Conservation (phyloP, 108 stramenopile species). For the Cyclostephanos invisitatus region DNA sequence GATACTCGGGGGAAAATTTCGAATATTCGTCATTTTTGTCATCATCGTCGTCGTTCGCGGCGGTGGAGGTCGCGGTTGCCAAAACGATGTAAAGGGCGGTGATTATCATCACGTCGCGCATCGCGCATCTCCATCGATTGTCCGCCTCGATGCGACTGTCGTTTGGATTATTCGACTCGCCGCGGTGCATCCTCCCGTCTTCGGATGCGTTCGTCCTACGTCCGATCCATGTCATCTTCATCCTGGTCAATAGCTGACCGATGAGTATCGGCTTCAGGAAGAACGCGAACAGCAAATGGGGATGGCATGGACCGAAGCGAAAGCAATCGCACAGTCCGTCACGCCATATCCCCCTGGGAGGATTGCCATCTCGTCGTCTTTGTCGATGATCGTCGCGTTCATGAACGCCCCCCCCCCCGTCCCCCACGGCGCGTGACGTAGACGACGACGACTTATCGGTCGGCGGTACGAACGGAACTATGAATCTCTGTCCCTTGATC, state of each 20-base stretch:
- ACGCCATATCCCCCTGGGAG: conserved; percentile 55
- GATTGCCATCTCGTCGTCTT: conserved; percentile 13
- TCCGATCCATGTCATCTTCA: conserved; percentile 62
- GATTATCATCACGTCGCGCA: conserved; percentile 25
- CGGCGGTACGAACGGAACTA: conserved; percentile 29
- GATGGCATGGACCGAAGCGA: conserved; percentile 48
- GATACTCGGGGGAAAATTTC: too few species aligned
- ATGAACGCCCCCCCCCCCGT: neutral
- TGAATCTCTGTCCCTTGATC: conserved; percentile 45
- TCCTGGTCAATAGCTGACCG: conserved; percentile 48
- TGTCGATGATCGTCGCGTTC: neutral
- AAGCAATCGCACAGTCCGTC: conserved; percentile 50
- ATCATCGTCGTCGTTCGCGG: conserved; percentile 1
- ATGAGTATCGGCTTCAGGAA: conserved; percentile 52
- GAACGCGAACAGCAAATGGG: conserved; percentile 34
- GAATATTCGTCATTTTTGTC: too few species aligned
- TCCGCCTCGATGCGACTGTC: conserved; percentile 22
- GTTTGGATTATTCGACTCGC: conserved; percentile 16
- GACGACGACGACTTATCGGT: neutral
- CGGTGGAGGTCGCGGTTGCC: neutral
- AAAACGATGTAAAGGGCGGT: conserved; percentile 16
- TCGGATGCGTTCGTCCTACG: conserved; percentile 5
- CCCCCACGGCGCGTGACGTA: neutral
- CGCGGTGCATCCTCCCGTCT: neutral
- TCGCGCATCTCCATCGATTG: conserved; percentile 33